Evolutionary conservation across 768 basidiomycete species (phyloP), one percentile per base, ranked within the genome.

Genomic region (Rhodocollybia butyracea): DNA sequence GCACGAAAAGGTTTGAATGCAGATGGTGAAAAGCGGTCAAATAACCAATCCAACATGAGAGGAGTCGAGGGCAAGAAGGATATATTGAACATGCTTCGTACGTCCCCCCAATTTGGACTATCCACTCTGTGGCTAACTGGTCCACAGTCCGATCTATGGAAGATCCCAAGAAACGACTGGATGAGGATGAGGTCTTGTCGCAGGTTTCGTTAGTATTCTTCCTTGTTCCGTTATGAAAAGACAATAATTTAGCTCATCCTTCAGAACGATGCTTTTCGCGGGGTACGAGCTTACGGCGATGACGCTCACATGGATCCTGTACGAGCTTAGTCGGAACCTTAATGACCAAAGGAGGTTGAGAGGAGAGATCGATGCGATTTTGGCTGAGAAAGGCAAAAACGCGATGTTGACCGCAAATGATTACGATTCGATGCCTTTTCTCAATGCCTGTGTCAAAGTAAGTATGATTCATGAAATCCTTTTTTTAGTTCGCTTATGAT

Each of bases 211-310:
- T 31, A 4, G 57, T 51, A 17, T 38, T 31, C 19, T 24, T 32
- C 29, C 36, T 38, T 4, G 19, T n/a, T 42, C 38, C 39, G 11
- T 19, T 2, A 5, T 47, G 12, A n/a, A 4, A 17, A 17, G 17
- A 1, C 15, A 38, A 5, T 6, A 2, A 13, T 39, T 42, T 48
- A 41, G 22, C 3, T 6, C 15, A 15, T 15, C 32, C 54, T 26
- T n/a, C n/a, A 68, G 69, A 3, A 76, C 75, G 2, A 70, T 82
- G 13, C 68, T 80, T 29, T 57, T 81, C 31, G 79, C 80, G 5
- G 82, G 80, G 1, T 79, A 87, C 61, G 85, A 86, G 63, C 84
- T 84, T 8, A 84, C 82, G 11, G 76, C 85, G 0, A 82, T 76
- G 56, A 75, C 79, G 0, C 58, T 86, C 42, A 74, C 73, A 51